phyloP scores from a whole-genome alignment of 2,329 filamentous ascomycete species.

The Neophaeococcomyces aloes region DNA sequence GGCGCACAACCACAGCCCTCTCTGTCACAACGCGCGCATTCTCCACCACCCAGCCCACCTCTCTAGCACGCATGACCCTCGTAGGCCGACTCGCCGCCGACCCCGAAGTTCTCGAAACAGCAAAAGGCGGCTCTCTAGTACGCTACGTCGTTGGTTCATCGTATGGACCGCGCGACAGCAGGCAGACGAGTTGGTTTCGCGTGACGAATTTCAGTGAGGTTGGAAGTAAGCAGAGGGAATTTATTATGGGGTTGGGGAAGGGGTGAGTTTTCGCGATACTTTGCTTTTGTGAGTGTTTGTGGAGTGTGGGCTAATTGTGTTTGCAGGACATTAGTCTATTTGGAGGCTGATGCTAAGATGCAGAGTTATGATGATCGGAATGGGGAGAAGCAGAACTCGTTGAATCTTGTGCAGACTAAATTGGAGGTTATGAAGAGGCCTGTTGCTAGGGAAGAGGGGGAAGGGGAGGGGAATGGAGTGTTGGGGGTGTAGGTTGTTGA shows the following conservation, averaged over 20 bases:
- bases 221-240: slow-evolving; percentile 52
- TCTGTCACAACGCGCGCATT: slow-evolving; percentile 50
- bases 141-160: slow-evolving; percentile 66
- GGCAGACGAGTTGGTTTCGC: slow-evolving; percentile 75
- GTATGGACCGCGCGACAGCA: slow-evolving; percentile 56
- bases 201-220: slow-evolving; percentile 66
- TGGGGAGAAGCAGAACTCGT: slow-evolving; percentile 44
- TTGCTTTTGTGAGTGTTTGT: background rate
- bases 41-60: slow-evolving; percentile 54
- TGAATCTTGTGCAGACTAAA: slow-evolving; percentile 76
- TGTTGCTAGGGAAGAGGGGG: slow-evolving; percentile 10
- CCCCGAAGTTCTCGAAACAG: slow-evolving; percentile 64
- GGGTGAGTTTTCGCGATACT: slow-evolving; percentile 53
- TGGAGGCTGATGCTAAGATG: slow-evolving; percentile 74
- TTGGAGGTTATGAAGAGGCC: slow-evolving; percentile 21
- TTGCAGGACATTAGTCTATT: slow-evolving; percentile 60
- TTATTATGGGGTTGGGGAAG: slow-evolving; percentile 64
- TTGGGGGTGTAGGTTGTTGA: background rate
- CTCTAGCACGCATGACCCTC: slow-evolving; percentile 70
- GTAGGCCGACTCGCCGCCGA: slow-evolving; percentile 72
- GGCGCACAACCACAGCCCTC: slow-evolving; percentile 35
- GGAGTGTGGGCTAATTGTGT: background rate
- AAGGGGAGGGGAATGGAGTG: background rate
- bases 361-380: slow-evolving; percentile 57
- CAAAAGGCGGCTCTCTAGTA: slow-evolving; percentile 62